A percentile compares a stretch with the other conserved stretches of the same genome.
These are phyloP conservation scores for Nothophoma quercina DNA, from an alignment of 2,329 filamentous ascomycete species.

Conservation along the genomic window DNA sequence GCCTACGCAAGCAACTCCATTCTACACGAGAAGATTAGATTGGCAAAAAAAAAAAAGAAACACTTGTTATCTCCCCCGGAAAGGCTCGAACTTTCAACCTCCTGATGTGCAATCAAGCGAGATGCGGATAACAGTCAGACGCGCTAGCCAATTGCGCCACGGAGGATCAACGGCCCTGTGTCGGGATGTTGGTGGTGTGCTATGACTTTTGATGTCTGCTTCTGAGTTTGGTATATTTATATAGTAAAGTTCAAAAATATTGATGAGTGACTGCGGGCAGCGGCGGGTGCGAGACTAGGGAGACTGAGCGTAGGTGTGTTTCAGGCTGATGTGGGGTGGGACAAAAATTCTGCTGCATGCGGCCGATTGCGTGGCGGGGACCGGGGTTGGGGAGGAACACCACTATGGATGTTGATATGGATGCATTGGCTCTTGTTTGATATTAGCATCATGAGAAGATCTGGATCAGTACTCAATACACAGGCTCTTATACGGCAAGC, in stretches of 20 bases:
- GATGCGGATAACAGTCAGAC: constrained; percentile 61
- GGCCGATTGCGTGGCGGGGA: background rate
- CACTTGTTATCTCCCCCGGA: constrained; percentile 19
- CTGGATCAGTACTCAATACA: too few relatives aligned
- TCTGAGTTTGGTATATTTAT: background rate
- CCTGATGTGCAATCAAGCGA: constrained; percentile 23
- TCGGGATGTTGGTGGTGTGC: constrained; percentile 5
- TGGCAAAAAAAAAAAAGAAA: background rate
- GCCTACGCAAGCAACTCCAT: too few relatives aligned
- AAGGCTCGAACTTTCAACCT: constrained; percentile 27
- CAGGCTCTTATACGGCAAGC: too few relatives aligned
- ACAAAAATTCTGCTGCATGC: background rate
- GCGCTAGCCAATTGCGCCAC: constrained; percentile 61
- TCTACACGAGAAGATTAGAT: too few relatives aligned
- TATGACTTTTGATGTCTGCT: background rate
- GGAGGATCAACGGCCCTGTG: constrained; percentile 28
- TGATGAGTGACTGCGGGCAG: too few relatives aligned
- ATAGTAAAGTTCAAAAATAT: too few relatives aligned
- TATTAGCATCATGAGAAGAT: too few relatives aligned
- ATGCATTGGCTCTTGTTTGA: too few relatives aligned
- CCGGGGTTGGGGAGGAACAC: background rate
- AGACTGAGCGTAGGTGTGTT: background rate
- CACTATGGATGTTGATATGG: background rate
- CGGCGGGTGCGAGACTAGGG: background rate
- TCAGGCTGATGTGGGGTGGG: background rate